Base-by-base conservation (phyloP, 2,329 filamentous ascomycete genomes). In the Nigrograna mackinnonii region DNA sequence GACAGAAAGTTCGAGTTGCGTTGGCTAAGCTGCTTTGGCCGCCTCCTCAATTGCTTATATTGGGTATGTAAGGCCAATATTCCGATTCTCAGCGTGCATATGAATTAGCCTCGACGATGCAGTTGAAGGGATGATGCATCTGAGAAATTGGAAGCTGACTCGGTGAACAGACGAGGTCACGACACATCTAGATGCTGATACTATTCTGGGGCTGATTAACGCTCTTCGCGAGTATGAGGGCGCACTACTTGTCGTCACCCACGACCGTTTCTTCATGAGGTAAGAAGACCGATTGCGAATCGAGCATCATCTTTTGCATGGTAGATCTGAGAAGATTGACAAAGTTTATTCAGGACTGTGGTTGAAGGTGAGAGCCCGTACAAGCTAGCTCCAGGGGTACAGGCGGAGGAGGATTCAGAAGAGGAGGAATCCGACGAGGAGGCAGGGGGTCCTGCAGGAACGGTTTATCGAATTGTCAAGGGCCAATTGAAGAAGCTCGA, bases 131-230 rank as follows among this genome's bases (percentile, higher is more conserved):
- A n/a, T n/a, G n/a, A n/a, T n/a, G n/a, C n/a, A n/a, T n/a, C n/a
- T 26, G 14, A 19, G 14, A 24, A 13, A 9, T 20, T 13, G 16
- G 18, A 31, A 14, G 26, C 16, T 24, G 16, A 31, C 16, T 24
- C 13, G 6, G 6, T 2, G 26, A 4, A 9, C 28, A 41, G 89
- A 92, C 61, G 90, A 90, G 64, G 85, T 90, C 18, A 94, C 89
- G 5, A 92, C 89, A 1, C 90, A 95, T 72, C 75, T 95, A 30
- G 90, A 95, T 62, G 88, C 87, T 48, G 83, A 94, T 68, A 92
- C 87, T 0, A 87, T 92, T 18, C 79, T 82, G 6, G 87, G 86
- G 2, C 68, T 95, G 41, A 77, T 86, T 1, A 76, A 80, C 18
- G 86, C 85, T 2, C 64, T 95, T 49, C 76, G 78, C 12, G 70